Evolutionary conservation across 495 filamentous ascomycete species (phyloP).

Genomic region (Penicillium samsonianum): DNA sequence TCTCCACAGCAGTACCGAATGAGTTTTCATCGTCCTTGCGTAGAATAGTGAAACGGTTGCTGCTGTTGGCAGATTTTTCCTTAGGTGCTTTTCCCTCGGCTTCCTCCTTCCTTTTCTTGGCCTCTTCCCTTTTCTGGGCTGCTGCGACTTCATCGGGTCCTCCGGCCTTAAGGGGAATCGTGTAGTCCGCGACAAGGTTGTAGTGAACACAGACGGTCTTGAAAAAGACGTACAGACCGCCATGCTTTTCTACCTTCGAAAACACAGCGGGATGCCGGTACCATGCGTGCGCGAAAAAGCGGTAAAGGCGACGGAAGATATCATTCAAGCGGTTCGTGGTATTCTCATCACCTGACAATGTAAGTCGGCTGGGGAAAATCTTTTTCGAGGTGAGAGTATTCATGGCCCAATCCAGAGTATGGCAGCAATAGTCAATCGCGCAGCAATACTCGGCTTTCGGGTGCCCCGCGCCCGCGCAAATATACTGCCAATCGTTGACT

Average conservation of each 20-base stretch:
- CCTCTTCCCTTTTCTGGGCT: not conserved
- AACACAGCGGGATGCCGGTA: slow-evolving; percentile 96
- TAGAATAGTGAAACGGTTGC: slow-evolving; percentile 49
- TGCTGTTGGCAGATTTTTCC: slow-evolving; percentile 36
- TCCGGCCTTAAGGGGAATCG: slow-evolving; percentile 90
- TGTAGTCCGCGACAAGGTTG: slow-evolving; percentile 87
- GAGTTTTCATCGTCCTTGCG: slow-evolving; percentile 39
- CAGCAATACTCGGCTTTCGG: slow-evolving; percentile 85
- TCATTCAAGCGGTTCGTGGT: slow-evolving; percentile 83
- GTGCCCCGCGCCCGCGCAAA: slow-evolving; percentile 85
- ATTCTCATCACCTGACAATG: slow-evolving; percentile 61
- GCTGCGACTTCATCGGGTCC: slow-evolving; percentile 58
- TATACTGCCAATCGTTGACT: slow-evolving; percentile 96
- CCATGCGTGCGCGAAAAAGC: slow-evolving; percentile 98
- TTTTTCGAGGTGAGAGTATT: slow-evolving; percentile 87
- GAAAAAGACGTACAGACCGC: slow-evolving; percentile 91
- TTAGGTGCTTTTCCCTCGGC: slow-evolving; percentile 28
- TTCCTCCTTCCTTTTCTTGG: too few species aligned
- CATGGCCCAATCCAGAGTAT: slow-evolving; percentile 95
- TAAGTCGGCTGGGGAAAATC: slow-evolving; percentile 86
- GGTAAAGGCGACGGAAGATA: slow-evolving; percentile 89
- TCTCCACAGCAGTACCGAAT: slow-evolving; percentile 23
- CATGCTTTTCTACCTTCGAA: slow-evolving; percentile 87
- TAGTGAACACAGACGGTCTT: slow-evolving; percentile 95
- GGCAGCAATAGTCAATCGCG: slow-evolving; percentile 98